phyloP scores from a whole-genome alignment of 306 rosid species.

The Rosa persica region DNA sequence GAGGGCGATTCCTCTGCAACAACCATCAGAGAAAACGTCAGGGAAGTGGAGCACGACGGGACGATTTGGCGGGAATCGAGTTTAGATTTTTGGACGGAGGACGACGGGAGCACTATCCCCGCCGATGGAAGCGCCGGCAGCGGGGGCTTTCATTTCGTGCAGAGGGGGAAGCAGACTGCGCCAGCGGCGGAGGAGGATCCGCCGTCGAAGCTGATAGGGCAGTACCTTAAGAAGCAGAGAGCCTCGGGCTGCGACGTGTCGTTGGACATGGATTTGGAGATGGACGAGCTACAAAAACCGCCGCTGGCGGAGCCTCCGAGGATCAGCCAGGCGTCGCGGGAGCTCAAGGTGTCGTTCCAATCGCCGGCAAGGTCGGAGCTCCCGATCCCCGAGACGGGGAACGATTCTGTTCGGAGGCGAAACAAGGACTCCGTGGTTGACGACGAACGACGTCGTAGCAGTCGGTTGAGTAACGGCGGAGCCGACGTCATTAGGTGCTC shows the following conservation, averaged over 20 bases:
- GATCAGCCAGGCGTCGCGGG: slow-evolving; percentile 35
- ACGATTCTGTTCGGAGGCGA: slow-evolving; percentile 38
- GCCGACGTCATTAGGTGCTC: slow-evolving; percentile 72
- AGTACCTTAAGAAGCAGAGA: slow-evolving; percentile 62
- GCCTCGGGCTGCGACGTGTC: slow-evolving; percentile 60
- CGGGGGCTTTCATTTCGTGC: slow-evolving; percentile 46
- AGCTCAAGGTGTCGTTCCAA: slow-evolving; percentile 63
- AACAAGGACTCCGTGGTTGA: slow-evolving; percentile 36
- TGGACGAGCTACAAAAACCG: slow-evolving; percentile 62
- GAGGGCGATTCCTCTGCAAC: slow-evolving; percentile 19
- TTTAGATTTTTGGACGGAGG: slow-evolving; percentile 49
- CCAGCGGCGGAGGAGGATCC: slow-evolving; percentile 46
- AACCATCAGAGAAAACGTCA: neutral
- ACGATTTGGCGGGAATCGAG: slow-evolving; percentile 60
- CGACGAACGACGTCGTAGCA: slow-evolving; percentile 16
- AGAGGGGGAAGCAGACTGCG: neutral
- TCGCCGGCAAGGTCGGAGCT: slow-evolving; percentile 23
- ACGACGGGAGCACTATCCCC: neutral
- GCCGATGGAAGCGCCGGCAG: neutral
- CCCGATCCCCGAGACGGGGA: slow-evolving; percentile 30
- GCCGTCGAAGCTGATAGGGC: slow-evolving; percentile 70
- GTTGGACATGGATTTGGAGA: slow-evolving; percentile 88
- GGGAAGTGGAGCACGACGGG: neutral
- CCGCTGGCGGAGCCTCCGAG: slow-evolving; percentile 57
- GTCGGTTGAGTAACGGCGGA: neutral